Base-by-base conservation (phyloP, 2,329 filamentous ascomycete species). In the Aciculosporium take region DNA sequence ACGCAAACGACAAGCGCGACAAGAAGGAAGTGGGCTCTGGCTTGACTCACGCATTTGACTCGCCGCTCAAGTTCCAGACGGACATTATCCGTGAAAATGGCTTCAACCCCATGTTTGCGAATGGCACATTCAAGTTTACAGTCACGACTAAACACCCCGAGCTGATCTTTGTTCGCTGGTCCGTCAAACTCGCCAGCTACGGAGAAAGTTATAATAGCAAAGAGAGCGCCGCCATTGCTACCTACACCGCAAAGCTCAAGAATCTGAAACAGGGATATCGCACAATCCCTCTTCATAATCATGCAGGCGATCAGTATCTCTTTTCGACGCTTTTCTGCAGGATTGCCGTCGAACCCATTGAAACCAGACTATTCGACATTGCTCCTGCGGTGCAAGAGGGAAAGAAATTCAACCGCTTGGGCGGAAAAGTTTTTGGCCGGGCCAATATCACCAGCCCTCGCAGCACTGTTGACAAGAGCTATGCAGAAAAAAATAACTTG, bases 281-380 rank as follows among this genome's bases (percentile, higher is more conserved):
- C 46, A 93, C 94, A 46, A 69, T 96, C 40, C 91, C 89, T 9
- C 71, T 98, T 13, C 82, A 86, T 59, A 88, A 96, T 62, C 74
- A 78, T 42, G 84, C 86, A 48, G 91, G 88, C 46, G 88, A 95
- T 52, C 85, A 88, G 52, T 96, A 93, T 58, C 72, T 95, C 33
- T 95, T 95, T 63, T 94, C 91, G 2, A 93, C 87, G 9, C 69
- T 98, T 13, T 94, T 96, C 61, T 94, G 88, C 66, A 81, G 80
- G 54, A 84, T 96, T 63, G 79, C 79, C 50, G 82, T 75, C 24
- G 68, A 73, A 30, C 66, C 69, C 12, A 64, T 72, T 29, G 72
- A 71, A 35, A 74, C 70, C 46, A 67, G 74, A 48, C 72, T 76
- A 49, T 65, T 79, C 35, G 64, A 72, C 62, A 67, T 47, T 55